Evolutionary conservation across 2,329 filamentous ascomycete genomes (phyloP).

Genomic region (Microdochium nivale): DNA sequence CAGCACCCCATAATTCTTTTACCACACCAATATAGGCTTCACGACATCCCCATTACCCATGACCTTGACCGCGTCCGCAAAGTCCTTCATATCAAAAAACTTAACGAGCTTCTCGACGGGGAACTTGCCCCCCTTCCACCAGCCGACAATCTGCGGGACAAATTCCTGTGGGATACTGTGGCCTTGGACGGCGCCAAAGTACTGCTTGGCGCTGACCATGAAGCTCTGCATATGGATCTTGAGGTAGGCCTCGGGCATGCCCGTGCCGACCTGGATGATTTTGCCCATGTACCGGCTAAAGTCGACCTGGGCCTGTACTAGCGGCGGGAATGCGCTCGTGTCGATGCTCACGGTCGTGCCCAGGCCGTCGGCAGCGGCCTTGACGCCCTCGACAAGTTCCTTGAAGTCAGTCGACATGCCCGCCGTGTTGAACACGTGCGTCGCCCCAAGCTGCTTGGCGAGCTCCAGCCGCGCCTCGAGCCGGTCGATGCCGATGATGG

Average conservation of each 20-base stretch:
- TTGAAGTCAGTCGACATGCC: conserved; percentile 9
- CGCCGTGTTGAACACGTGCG: conserved; percentile 25
- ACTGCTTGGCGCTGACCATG: conserved; percentile 18
- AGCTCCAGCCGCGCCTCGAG: conserved; percentile 29
- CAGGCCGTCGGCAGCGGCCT: conserved; percentile 17
- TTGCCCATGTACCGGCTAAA: conserved; percentile 19
- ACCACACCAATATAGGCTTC: conserved; percentile 11
- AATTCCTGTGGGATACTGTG: conserved; percentile 15
- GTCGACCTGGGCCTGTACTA: conserved; percentile 20
- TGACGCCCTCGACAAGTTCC: conserved; percentile 12
- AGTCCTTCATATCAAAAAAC: conserved; percentile 16
- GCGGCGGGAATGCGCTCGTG: conserved; percentile 17
- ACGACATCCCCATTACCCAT: conserved; percentile 10
- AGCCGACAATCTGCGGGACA: conserved; percentile 19
- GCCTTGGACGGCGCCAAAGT: conserved; percentile 23
- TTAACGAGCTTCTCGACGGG: conserved; percentile 22
- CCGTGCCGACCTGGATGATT: conserved; percentile 22
- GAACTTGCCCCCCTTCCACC: conserved; percentile 22
- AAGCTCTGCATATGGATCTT: conserved; percentile 15
- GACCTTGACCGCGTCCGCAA: conserved; percentile 13
- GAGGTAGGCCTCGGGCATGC: conserved; percentile 15
- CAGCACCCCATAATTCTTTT: background rate
- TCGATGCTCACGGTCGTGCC: conserved; percentile 20
- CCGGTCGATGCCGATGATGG: conserved; percentile 36
- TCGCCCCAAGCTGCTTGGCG: conserved; percentile 34